Percentiles rank a stretch among this genome's conserved stretches.
Evolutionary conservation across 2,329 filamentous ascomycete species (phyloP).

Genomic region (Aspergillus ruber): DNA sequence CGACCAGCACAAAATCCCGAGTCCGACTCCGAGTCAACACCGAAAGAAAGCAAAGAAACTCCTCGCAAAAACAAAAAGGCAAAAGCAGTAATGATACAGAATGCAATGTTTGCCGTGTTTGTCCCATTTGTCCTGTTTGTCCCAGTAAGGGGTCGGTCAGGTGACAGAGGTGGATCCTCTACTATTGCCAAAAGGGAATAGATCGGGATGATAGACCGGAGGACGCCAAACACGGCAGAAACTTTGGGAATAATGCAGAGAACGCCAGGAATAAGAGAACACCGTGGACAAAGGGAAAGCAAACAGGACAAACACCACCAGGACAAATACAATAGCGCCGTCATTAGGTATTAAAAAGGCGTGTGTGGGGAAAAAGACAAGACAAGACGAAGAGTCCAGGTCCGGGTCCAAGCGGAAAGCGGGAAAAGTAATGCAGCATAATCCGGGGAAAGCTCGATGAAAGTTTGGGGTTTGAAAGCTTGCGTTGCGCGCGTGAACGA

Average conservation of each 20-base stretch:
- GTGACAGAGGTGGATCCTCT: background rate
- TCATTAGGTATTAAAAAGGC: background rate
- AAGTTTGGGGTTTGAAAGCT: background rate
- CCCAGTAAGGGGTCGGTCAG: background rate
- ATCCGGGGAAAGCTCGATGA: slow-evolving; percentile 1
- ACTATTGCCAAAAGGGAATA: slow-evolving; percentile 1
- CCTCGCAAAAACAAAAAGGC: slow-evolving; percentile 23
- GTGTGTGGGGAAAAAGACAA: slow-evolving; percentile 1
- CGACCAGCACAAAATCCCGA: no score
- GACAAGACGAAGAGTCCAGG: background rate
- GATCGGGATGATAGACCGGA: background rate
- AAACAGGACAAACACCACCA: slow-evolving; percentile 1
- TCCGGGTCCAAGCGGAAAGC: background rate
- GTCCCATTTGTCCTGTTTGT: background rate
- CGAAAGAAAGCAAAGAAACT: slow-evolving; percentile 19
- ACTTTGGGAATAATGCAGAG: background rate
- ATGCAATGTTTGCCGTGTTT: background rate
- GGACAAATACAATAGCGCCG: background rate
- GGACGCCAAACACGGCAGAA: slow-evolving; percentile 2
- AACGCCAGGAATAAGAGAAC: background rate
- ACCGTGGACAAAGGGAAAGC: slow-evolving; percentile 2
- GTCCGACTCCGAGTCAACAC: background rate
- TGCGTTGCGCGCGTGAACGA: background rate
- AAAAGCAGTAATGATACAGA: slow-evolving; percentile 2
- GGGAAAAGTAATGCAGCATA: background rate